Evolutionary conservation across 2,329 filamentous ascomycete species (phyloP).

Genomic region (Clarireedia sp.): DNA sequence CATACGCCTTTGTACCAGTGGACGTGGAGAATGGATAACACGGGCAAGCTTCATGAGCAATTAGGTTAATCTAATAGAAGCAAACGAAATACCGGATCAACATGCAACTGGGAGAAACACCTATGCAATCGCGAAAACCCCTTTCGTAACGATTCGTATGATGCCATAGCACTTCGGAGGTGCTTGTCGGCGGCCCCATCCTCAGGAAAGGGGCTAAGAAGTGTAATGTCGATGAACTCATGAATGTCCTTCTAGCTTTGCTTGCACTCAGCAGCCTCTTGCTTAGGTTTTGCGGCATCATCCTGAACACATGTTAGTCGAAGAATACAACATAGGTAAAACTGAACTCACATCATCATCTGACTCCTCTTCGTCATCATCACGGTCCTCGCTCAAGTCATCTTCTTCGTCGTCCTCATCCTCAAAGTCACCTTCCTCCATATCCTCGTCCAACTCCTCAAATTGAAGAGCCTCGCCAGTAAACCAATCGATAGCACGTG

Average conservation of each 20-base stretch:
- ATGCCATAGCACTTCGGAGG: conserved; percentile 10
- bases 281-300: conserved; percentile 82
- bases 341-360: conserved; percentile 60
- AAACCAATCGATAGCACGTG: conserved; percentile 98
- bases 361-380: conserved; percentile 66
- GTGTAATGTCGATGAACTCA: conserved; percentile 1
- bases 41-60: conserved; percentile 19
- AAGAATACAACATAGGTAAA: conserved; percentile 2
- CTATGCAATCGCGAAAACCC: conserved; percentile 17
- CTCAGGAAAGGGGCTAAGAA: background rate
- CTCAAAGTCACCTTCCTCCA: conserved; percentile 74
- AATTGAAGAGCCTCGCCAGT: conserved; percentile 96
- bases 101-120: conserved; percentile 16
- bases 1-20: conserved; percentile 12
- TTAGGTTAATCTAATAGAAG: conserved; percentile 29
- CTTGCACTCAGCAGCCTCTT: conserved; percentile 93
- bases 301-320: conserved; percentile 46
- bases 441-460: conserved; percentile 82
- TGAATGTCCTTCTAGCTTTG: conserved; percentile 57
- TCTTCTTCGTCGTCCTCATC: conserved; percentile 87
- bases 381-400: conserved; percentile 73
- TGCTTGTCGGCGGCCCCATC: background rate
- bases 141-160: conserved; percentile 2
- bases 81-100: conserved; percentile 15
- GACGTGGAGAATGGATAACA: conserved; percentile 15